These are phyloP conservation scores for Bothia castanella DNA, from an alignment of 1,284 basidiomycete species.

Conservation along the genomic window DNA sequence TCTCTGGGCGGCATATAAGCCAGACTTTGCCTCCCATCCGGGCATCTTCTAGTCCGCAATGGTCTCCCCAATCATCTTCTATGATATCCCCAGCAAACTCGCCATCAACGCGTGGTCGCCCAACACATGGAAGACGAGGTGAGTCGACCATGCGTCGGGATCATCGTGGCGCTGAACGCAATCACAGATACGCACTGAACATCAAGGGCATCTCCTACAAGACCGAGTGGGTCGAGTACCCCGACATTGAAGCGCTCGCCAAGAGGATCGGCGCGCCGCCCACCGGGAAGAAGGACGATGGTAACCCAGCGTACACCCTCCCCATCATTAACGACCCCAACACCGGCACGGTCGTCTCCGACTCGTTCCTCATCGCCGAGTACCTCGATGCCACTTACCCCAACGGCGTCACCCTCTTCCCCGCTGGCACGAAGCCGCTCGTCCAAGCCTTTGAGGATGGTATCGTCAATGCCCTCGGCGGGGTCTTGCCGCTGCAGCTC, in stretches of 20 bases:
- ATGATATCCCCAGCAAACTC: constrained; percentile 30
- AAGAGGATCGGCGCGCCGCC: constrained; percentile 32
- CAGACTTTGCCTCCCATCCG: not conserved
- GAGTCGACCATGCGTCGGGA: not conserved
- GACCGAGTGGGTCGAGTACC: constrained; percentile 39
- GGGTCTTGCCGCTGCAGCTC: constrained; percentile 20
- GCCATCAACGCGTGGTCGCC: constrained; percentile 30
- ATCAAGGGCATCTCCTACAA: constrained; percentile 39
- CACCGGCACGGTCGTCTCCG: constrained; percentile 28
- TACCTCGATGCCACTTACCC: constrained; percentile 39
- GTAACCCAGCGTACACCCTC: constrained; percentile 35
- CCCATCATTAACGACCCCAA: constrained; percentile 38
- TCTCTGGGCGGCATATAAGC: constrained; percentile 17
- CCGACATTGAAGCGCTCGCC: constrained; percentile 35
- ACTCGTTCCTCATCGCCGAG: constrained; percentile 38
- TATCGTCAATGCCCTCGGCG: constrained; percentile 10
- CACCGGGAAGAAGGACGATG: constrained; percentile 25
- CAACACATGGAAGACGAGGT: constrained; percentile 32
- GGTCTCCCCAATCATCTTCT: constrained; percentile 26
- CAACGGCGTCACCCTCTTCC: constrained; percentile 25
- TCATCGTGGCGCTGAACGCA: not conserved
- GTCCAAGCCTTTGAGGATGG: constrained; percentile 25
- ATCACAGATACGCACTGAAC: constrained; percentile 36
- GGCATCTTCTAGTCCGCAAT: constrained; percentile 11
- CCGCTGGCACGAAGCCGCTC: constrained; percentile 23